Conservation (phyloP, 2,329 filamentous ascomycete species). For the Alternaria sp. region DNA sequence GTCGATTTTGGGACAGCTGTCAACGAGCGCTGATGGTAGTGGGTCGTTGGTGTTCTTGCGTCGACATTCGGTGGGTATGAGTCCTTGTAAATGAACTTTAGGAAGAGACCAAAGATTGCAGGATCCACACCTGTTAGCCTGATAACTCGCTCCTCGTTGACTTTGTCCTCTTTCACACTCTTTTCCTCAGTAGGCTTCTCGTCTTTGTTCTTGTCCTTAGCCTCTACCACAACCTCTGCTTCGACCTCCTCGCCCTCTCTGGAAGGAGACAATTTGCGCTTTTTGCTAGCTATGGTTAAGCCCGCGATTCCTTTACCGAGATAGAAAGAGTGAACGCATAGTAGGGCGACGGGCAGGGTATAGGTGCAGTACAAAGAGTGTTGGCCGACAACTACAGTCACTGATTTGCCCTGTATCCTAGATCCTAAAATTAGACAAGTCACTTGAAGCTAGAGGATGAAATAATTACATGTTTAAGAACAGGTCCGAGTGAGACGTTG, state of each 20-base stretch:
- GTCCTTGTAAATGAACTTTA: conserved; percentile 33
- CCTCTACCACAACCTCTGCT: background rate
- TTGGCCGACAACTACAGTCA: conserved; percentile 15
- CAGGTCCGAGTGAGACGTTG: background rate
- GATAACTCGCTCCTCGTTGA: background rate
- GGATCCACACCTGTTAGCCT: conserved; percentile 17
- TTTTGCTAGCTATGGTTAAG: conserved; percentile 12
- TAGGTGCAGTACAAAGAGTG: conserved; percentile 1
- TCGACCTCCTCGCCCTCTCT: background rate
- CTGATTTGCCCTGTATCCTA: conserved; percentile 20
- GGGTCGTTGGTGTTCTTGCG: background rate
- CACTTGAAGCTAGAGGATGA: accelerated
- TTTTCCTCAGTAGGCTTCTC: background rate
- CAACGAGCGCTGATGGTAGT: too few species aligned
- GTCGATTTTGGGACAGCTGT: background rate
- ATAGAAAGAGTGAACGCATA: conserved; percentile 17
- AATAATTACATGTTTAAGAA: conserved; percentile 15
- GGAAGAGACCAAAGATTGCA: conserved; percentile 29
- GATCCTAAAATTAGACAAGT: background rate
- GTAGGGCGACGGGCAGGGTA: conserved; percentile 17
- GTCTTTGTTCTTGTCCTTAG: background rate
- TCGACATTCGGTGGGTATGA: conserved; percentile 22
- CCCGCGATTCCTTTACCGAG: conserved; percentile 13
- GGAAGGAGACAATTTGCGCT: conserved; percentile 14
- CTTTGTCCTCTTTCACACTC: background rate